Evolutionary conservation across 176 grass and related monocot species (phyloP), one percentile per base, ranked within the genome.

Genomic region (Hsuehochloa calcarea): DNA sequence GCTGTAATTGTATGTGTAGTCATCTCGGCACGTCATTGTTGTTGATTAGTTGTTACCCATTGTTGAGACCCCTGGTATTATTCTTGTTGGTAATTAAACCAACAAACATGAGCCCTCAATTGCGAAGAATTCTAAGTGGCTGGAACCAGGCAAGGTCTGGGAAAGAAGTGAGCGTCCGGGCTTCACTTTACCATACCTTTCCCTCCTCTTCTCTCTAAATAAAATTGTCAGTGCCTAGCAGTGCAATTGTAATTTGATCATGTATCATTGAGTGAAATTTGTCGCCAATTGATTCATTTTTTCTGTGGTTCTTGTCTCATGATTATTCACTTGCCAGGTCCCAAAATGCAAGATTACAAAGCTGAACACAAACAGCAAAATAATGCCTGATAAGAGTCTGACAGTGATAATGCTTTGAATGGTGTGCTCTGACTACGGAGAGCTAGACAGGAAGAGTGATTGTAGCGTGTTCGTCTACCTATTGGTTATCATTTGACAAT

Each of bases 21-120:
- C 47, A 67, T 83, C 66, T 87, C 8, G 79, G 79, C 47, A 16
- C 65, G 46, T 49, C 74, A 41, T 66, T 86, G 74, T 83, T 65
- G 41, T 17, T 5, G 50, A 52, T 58, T 79, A 65, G 81, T 9
- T 89, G 59, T 67, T 79, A 50, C 58, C 75, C 56, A 74, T 68
- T 87, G 68, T 31, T 50, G 50, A 22, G 40, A 8, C 37, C 37
- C 5, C 17, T 38, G 79, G 46, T 78, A 29, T 37, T 58, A 90
- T 86, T 90, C 88, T 86, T 87, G 88, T 90, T 83, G 84, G 88
- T 72, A 79, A 90, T 83, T 87, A 63, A 90, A 39, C 88, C 73
- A 79, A 90, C 88, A 27, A 72, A 86, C 64, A 13, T 82, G 88
- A 52, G 35, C 55, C 77, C 77, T 41, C 59, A 2, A 25, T 35